Conservation (phyloP, 352 stramenopile genomes). For the Phytopythium boreale region DNA sequence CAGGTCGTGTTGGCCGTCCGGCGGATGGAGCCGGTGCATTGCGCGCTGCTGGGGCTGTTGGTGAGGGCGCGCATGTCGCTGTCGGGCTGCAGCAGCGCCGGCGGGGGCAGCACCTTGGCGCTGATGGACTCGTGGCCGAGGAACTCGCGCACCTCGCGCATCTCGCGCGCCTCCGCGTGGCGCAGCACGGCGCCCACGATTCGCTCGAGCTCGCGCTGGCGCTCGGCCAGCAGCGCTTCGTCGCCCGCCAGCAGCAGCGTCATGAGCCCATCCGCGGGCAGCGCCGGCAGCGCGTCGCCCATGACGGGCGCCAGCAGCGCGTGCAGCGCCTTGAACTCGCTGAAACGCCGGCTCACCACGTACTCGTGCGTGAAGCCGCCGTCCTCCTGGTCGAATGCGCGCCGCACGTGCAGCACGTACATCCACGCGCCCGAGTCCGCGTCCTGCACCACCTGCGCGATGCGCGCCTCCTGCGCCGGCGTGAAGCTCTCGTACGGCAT, state of each 20-base stretch:
- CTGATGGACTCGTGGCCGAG: conserved; percentile 51
- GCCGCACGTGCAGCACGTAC: conserved; percentile 66
- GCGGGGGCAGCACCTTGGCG: conserved; percentile 43
- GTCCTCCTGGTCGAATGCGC: conserved; percentile 27
- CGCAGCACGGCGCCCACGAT: conserved; percentile 54
- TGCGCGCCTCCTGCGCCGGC: conserved; percentile 55
- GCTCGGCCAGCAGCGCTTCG: conserved; percentile 53
- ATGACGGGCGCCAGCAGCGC: conserved; percentile 49
- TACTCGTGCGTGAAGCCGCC: conserved; percentile 61
- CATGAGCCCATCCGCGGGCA: conserved; percentile 71
- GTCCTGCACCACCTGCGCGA: conserved; percentile 73
- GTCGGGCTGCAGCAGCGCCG: conserved; percentile 9
- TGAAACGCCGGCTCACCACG: conserved; percentile 64
- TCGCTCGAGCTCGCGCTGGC: conserved; percentile 57
- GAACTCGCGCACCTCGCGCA: conserved; percentile 64
- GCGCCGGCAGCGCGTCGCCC: conserved; percentile 46
- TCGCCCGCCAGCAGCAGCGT: conserved; percentile 73
- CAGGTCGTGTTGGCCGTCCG: conserved; percentile 70
- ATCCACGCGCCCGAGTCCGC: conserved; percentile 60
- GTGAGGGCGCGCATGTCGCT: conserved; percentile 14
- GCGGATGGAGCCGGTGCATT: conserved; percentile 65
- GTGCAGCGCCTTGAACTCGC: conserved; percentile 77
- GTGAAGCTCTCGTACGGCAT: conserved; percentile 84
- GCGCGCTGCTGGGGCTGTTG: conserved; percentile 31
- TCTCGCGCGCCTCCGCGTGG: conserved; percentile 58